phyloP scores from a whole-genome alignment of 2,329 filamentous ascomycete species.

The Grosmannia penicillata region DNA sequence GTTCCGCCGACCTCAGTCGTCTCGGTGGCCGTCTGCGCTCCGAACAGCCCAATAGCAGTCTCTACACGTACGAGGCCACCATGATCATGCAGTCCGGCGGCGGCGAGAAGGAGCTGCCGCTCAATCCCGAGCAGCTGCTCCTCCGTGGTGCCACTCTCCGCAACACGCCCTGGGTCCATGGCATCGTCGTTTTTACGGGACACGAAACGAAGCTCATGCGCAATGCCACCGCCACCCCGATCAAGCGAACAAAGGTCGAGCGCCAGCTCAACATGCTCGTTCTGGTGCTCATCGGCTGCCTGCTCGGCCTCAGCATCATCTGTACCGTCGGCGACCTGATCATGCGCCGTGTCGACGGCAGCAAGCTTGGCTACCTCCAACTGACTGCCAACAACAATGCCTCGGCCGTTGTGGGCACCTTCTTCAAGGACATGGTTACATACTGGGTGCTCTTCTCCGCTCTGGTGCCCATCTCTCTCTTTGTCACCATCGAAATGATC shows the following conservation, averaged over 20 bases:
- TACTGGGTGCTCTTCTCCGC: conserved; percentile 98
- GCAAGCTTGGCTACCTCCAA: conserved; percentile 57
- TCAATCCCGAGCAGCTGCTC: conserved; percentile 85
- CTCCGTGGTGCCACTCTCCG: conserved; percentile 84
- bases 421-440: conserved; percentile 88
- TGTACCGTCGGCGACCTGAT: conserved; percentile 86
- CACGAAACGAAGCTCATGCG: conserved; percentile 99
- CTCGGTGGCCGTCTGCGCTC: conserved; percentile 78
- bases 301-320: conserved; percentile 72
- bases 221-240: conserved; percentile 91
- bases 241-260: conserved; percentile 95
- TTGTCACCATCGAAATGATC: conserved; percentile 93
- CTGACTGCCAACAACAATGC: conserved; percentile 45
- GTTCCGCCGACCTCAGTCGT: conserved; percentile 69
- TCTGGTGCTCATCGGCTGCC: conserved; percentile 71
- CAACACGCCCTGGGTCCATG: conserved; percentile 96
- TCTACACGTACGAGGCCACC: conserved; percentile 97
- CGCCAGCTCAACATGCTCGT: conserved; percentile 88
- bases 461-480: conserved; percentile 90
- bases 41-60: conserved; percentile 93
- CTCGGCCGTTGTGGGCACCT: conserved; percentile 52
- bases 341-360: conserved; percentile 47
- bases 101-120: conserved; percentile 78
- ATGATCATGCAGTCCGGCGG: conserved; percentile 81
- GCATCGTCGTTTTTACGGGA: conserved; percentile 89